Evolutionary conservation across 441 rosid genomes (phyloP).

Genomic region (Bruguiera hainesii): DNA sequence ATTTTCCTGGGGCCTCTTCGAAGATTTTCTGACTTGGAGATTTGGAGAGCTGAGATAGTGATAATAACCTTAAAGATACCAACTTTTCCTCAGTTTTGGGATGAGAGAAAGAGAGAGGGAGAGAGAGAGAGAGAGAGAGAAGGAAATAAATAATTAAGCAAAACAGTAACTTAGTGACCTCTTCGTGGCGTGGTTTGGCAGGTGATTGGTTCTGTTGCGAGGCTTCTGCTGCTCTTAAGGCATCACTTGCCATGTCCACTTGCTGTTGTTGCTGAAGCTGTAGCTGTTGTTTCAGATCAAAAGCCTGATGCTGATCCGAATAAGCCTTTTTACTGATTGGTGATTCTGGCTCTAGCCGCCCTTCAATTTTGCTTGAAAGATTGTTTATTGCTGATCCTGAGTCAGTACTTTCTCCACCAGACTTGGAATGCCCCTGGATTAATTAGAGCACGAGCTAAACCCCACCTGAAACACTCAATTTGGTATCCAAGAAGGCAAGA

Average conservation of each 20-base stretch:
- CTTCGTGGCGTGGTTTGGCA: conserved; percentile 62
- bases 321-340: conserved; percentile 64
- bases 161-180: conserved; percentile 44
- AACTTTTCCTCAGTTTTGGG: conserved; percentile 46
- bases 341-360: conserved; percentile 70
- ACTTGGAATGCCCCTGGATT: conserved; percentile 78
- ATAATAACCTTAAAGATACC: conserved; percentile 30
- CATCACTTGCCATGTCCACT: conserved; percentile 52
- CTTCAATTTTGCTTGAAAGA: conserved; percentile 68
- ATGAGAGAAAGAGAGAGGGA: conserved; percentile 11
- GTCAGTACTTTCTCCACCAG: conserved; percentile 79
- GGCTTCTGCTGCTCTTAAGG: conserved; percentile 40
- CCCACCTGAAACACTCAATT: conserved; percentile 17
- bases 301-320: conserved; percentile 35
- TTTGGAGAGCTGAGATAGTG: conserved; percentile 25
- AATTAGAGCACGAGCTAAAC: conserved; percentile 2
- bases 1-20: neutral
- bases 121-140: neutral
- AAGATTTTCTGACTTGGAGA: conserved; percentile 23
- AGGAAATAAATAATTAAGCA: conserved; percentile 20
- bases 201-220: conserved; percentile 46
- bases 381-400: conserved; percentile 85
- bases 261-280: conserved; percentile 38
- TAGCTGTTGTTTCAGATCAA: conserved; percentile 34
- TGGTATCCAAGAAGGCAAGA: conserved; percentile 10